These are phyloP conservation scores for Helminthosporium solani DNA, from an alignment of 2,329 filamentous ascomycete species.

Conservation along the genomic window DNA sequence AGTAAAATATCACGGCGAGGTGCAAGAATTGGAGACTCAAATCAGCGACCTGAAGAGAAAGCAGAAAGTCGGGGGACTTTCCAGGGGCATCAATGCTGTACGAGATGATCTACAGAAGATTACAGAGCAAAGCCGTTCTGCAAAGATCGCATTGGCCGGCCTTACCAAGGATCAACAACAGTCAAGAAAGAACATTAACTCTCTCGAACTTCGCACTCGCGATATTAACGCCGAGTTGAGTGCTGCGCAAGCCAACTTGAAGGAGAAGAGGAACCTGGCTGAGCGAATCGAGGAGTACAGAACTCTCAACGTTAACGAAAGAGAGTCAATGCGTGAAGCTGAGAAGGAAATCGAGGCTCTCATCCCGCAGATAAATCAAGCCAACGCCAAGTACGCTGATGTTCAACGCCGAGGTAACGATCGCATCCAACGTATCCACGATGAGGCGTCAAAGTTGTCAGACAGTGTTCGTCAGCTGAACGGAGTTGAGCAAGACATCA, in stretches of 20 bases:
- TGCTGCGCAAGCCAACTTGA: constrained; percentile 70
- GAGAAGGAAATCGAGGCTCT: constrained; percentile 75
- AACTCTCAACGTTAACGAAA: constrained; percentile 66
- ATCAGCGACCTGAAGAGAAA: constrained; percentile 74
- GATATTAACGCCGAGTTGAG: constrained; percentile 73
- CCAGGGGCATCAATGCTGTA: constrained; percentile 78
- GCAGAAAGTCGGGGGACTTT: constrained; percentile 65
- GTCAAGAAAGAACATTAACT: constrained; percentile 64
- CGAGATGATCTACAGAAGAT: constrained; percentile 70
- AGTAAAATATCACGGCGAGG: constrained; percentile 68
- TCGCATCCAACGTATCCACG: constrained; percentile 70
- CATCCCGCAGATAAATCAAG: constrained; percentile 72
- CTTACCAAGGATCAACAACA: constrained; percentile 71
- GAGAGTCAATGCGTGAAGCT: constrained; percentile 65
- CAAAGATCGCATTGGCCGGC: constrained; percentile 65
- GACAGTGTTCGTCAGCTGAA: constrained; percentile 76
- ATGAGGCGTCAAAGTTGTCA: constrained; percentile 69
- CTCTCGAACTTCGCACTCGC: constrained; percentile 74
- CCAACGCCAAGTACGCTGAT: constrained; percentile 75
- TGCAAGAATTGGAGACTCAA: constrained; percentile 68
- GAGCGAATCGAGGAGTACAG: constrained; percentile 73
- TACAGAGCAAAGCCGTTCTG: constrained; percentile 64
- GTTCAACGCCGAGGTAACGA: constrained; percentile 68
- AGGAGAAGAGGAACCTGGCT: constrained; percentile 73
- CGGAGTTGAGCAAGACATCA: constrained; percentile 74